phyloP scores from a whole-genome alignment of 257 asterid genomes.

The Plantago elongata region DNA sequence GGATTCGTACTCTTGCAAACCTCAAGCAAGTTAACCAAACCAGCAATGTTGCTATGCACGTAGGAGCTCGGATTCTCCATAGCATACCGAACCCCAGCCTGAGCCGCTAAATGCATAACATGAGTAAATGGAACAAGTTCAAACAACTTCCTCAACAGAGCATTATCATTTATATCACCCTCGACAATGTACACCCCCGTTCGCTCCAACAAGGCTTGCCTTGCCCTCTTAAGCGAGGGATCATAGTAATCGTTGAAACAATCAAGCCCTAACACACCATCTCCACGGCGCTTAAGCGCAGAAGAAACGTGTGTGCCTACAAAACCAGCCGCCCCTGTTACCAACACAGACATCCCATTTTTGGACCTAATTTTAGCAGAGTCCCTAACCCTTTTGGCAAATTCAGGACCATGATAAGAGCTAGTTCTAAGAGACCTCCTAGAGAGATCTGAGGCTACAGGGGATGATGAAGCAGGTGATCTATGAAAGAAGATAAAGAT shows the following conservation, averaged over 20 bases:
- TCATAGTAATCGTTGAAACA: conserved; percentile 22
- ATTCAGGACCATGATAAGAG: conserved; percentile 13
- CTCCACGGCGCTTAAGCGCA: conserved; percentile 24
- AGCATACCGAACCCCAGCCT: conserved; percentile 27
- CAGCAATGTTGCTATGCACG: conserved; percentile 26
- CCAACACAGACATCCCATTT: conserved; percentile 21
- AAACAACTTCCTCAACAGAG: conserved; percentile 16
- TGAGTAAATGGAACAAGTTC: conserved; percentile 24
- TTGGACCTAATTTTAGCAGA: conserved; percentile 26
- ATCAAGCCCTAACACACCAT: conserved; percentile 22
- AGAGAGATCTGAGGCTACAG: conserved; percentile 28
- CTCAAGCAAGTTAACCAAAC: conserved; percentile 23
- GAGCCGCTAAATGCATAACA: conserved; percentile 29
- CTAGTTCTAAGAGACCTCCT: conserved; percentile 30
- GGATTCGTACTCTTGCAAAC: conserved; percentile 23
- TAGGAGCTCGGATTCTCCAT: conserved; percentile 30
- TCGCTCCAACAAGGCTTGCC: conserved; percentile 13
- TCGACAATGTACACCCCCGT: conserved; percentile 24
- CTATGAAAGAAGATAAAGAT: conserved; percentile 42
- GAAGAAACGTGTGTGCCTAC: conserved; percentile 23
- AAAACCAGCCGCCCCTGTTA: conserved; percentile 27
- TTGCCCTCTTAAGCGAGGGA: conserved; percentile 17
- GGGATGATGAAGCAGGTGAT: conserved; percentile 39
- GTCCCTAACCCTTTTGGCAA: conserved; percentile 24
- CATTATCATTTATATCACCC: conserved; percentile 21